A percentile compares a stretch with the other conserved stretches of the same genome.
phyloP scores from a whole-genome alignment of 2,329 filamentous ascomycete genomes.

The Neodidymelliopsis sp. region DNA sequence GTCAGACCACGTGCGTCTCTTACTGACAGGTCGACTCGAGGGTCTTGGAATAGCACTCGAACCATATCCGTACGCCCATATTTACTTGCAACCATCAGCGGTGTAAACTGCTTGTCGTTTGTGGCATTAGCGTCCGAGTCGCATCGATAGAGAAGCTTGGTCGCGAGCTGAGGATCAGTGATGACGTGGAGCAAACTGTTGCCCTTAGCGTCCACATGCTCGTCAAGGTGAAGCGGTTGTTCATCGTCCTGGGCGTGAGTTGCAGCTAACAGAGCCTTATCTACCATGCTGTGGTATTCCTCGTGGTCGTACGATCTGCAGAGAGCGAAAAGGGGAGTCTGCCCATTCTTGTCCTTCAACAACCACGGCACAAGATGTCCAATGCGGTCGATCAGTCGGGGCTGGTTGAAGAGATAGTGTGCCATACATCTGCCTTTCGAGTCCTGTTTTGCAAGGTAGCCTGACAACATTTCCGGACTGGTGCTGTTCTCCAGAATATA shows the following conservation, averaged over 20 bases:
- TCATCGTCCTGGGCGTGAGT: conserved; percentile 77
- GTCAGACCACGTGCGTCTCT: conserved; percentile 89
- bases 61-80: conserved; percentile 96
- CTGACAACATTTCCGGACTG: conserved; percentile 63
- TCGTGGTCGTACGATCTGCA: conserved; percentile 95
- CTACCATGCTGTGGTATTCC: conserved; percentile 87
- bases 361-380: conserved; percentile 85
- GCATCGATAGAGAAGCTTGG: conserved; percentile 79
- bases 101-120: conserved; percentile 94
- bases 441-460: conserved; percentile 80
- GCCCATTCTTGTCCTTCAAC: conserved; percentile 92
- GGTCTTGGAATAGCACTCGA: conserved; percentile 83
- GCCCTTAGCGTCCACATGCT: conserved; percentile 90
- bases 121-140: conserved; percentile 96
- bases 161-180: conserved; percentile 80
- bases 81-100: conserved; percentile 98
- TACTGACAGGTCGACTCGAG: conserved; percentile 82
- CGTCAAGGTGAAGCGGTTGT: conserved; percentile 83
- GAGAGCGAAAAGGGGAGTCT: conserved; percentile 95
- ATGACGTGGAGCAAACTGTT: conserved; percentile 97
- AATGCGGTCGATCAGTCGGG: conserved; percentile 77
- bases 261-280: conserved; percentile 78
- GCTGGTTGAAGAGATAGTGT: conserved; percentile 96
- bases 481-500: conserved; percentile 67
- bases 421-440: conserved; percentile 85